Conservation (phyloP, 2,329 filamentous ascomycete genomes). For the Didymella pomorum region DNA sequence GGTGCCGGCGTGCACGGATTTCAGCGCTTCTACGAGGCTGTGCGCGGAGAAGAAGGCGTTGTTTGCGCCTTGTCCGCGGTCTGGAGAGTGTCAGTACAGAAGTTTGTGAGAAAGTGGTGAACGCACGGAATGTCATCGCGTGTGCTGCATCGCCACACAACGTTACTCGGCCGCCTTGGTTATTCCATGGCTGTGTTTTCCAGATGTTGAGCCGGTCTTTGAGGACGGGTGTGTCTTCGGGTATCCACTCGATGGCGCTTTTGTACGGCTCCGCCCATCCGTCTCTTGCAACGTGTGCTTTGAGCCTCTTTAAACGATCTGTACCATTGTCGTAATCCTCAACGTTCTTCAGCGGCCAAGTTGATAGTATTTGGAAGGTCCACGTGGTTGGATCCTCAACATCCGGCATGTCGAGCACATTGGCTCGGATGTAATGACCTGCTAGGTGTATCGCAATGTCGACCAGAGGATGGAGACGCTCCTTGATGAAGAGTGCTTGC, state of each 20-base stretch:
- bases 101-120: background rate
- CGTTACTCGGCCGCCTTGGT: conserved; percentile 43
- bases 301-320: conserved; percentile 35
- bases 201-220: conserved; percentile 48
- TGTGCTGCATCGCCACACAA: conserved; percentile 52
- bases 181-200: conserved; percentile 48
- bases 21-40: conserved; percentile 38
- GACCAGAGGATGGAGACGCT: conserved; percentile 39
- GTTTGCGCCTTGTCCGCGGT: conserved; percentile 51
- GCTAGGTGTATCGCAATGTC: conserved; percentile 44
- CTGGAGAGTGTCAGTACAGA: conserved; percentile 21
- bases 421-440: conserved; percentile 41
- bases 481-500: conserved; percentile 39
- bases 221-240: conserved; percentile 39
- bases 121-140: conserved; percentile 51
- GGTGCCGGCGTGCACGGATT: conserved; percentile 22
- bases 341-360: conserved; percentile 37
- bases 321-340: conserved; percentile 41
- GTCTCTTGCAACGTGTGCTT: conserved; percentile 37
- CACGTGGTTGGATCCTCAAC: conserved; percentile 45
- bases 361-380: conserved; percentile 47
- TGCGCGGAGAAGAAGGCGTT: conserved; percentile 48
- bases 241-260: conserved; percentile 46
- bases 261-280: conserved; percentile 47
- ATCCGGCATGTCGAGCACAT: conserved; percentile 46